Evolutionary conservation across 495 filamentous ascomycete genomes (phyloP), one percentile per base, ranked within the genome.

Genomic region (Annulohypoxylon stygium): DNA sequence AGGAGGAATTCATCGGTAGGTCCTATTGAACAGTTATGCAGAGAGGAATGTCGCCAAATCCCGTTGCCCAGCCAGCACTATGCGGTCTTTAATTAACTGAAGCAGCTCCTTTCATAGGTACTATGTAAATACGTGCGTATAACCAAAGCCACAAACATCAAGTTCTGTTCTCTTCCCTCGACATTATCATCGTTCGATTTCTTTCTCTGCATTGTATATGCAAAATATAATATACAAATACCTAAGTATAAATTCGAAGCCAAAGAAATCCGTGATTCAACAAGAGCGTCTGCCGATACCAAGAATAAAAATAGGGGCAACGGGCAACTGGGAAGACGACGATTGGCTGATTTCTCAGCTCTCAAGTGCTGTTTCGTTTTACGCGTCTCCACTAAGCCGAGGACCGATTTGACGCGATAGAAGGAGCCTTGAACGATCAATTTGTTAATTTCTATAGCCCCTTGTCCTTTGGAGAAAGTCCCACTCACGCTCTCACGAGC

Each of bases 11-110:
- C 51, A 26, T 37, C 55, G 9, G 23, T 5, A 62, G 7, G 23
- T 10, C 30, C n/a, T 23, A 12, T 36, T 39, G 33, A 20, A 62
- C 12, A 36, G 4, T 50, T 41, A 6, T n/a, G 34, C 18, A 41
- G 34, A 48, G 45, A 30, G 48, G 61, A 65, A 73, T 69, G 65
- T 48, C 70, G 73, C 69, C 66, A 62, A 73, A 75, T 74, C 47
- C 63, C 47, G 74, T 74, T 76, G 70, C 74, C 76, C 64, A 68
- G 67, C 58, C 70, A 76, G 57, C 62, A 37, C 66, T 58, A 36
- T 70, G 37, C 58, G 23, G 54, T 14, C n/a, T 37, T 57, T 64
- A 53, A 61, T 66, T 66, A 64, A 41, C 54, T 48, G 30, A 6
- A 30, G 30, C 16, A 51, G 55, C 47, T 45, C 55, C 33, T 59